Base-by-base conservation (phyloP, 1,139 yeast species). In the Hansenula sp. region DNA sequence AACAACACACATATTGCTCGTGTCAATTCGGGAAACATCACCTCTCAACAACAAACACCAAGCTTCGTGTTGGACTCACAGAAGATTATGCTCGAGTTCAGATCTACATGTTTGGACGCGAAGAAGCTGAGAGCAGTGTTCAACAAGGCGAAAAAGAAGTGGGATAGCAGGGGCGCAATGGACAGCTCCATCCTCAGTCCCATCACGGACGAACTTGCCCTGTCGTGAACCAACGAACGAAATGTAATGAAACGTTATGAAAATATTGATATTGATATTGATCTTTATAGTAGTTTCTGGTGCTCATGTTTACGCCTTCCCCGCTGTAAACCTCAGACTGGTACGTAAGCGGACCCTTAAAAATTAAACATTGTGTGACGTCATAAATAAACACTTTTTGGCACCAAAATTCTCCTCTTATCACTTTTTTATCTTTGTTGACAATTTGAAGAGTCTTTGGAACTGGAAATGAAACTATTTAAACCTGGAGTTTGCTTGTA, bases 1-100 rank as follows among this genome's bases (percentile, higher is more conserved):
- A 86, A 85, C 55, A 86, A 86, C 60, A 75, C 82, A 41, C 88
- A 84, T 59, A 77, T 85, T 40, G 75, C 86, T 0, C 67, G 93
- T 44, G 76, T 81, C 13, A 79, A 82, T 52, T 60, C 59, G 40
- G 63, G 66, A 5, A 65, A 58, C 38, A 57, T 60, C 3, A 47
- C 40, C 30, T 50, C 59, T 9, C 44, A 47, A 19, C 48, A 51
- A 25, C 45, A 46, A 17, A 44, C 56, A 1, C 59, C 65, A 13
- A 61, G 56, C 27, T 52, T 53, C 28, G 55, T 61, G 4, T 60
- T 81, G 40, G 89, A 84, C 57, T 79, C 94, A 0, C 94, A 86
- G 57, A 70, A 75, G 48, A 80, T 89, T 41, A 86, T 87, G 86
- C 60, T 81, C 46, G 76, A 77, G 41, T 85, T 89, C 58, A 70